Evolutionary conservation across 257 asterid species (phyloP), one percentile per base, ranked within the genome.

Genomic region (Ligustrum vulgare): DNA sequence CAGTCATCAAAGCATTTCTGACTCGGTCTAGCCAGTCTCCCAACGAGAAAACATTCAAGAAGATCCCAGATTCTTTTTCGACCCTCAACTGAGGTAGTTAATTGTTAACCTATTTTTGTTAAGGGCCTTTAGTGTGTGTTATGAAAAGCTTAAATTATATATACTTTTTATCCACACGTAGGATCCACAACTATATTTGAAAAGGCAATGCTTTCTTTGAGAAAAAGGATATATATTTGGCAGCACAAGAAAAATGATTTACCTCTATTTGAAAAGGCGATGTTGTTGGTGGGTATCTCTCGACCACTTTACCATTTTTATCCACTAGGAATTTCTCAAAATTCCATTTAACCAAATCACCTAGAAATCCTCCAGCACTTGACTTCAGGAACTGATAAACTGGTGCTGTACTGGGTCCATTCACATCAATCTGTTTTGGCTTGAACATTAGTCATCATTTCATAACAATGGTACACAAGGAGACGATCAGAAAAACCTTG

Each of bases 241-340:
- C 62, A 13, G 39, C 68, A 62, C 36, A 58, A 22, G 16, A 36
- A 23, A 32, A 37, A 69, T 23, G 1, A 10, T 11, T 74, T 84
- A 94, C 98, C 98, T 92, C 98, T 78, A 94, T 92, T 78, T 94
- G 97, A 7, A 88, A 56, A 28, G 98, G 98, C 6, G 98, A 88
- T 18, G 98, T 90, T 36, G 98, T 84, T 69, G 98, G 98, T 68
- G 90, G 88, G 67, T 94, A 94, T 87, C 98, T 83, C 82, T 94
- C 92, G 15, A 89, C 92, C 68, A 94, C 98, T 82, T 85, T 87
- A 31, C 98, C 98, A 64, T 88, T 89, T 80, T 90, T 94, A 87
- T 94, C 96, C 67, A 92, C 96, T 47, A 94, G 84, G 79, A 94
- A 94, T 84, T 94, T 94, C 93, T 94, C 98, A 37, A 94, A 94